A percentile compares a stretch with the other conserved stretches of the same genome.
Conservation (phyloP, 2,329 filamentous ascomycete species). For the Aspergillus sp. region DNA sequence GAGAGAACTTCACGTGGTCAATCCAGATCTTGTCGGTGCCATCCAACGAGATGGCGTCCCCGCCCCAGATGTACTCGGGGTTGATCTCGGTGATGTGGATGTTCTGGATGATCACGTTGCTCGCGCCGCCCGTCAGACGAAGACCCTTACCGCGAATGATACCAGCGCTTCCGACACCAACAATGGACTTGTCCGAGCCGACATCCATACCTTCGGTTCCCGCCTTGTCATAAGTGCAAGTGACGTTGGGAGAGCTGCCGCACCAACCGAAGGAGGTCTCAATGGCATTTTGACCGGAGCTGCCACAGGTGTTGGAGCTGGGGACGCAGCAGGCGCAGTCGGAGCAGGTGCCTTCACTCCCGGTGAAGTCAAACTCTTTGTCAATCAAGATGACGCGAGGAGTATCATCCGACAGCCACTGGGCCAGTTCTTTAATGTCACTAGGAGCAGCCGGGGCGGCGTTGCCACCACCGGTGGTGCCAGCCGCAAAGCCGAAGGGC, state of each 20-base stretch:
- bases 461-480: slow-evolving; percentile 58
- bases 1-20: slow-evolving; percentile 44
- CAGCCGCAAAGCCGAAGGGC: slow-evolving; percentile 47
- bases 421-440: slow-evolving; percentile 53
- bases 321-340: slow-evolving; percentile 30
- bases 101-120: slow-evolving; percentile 61
- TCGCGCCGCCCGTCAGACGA: slow-evolving; percentile 41
- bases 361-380: slow-evolving; percentile 40
- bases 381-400: slow-evolving; percentile 59
- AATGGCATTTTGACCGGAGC: slow-evolving; percentile 55
- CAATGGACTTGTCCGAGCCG: slow-evolving; percentile 55
- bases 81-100: slow-evolving; percentile 52
- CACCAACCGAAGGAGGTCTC: slow-evolving; percentile 52
- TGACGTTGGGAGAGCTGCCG: slow-evolving; percentile 50
- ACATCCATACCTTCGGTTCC: slow-evolving; percentile 50
- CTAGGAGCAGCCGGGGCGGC: slow-evolving; percentile 53
- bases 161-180: slow-evolving; percentile 52
- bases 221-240: slow-evolving; percentile 49
- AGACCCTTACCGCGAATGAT: slow-evolving; percentile 57
- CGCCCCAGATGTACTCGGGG: slow-evolving; percentile 58
- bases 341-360: slow-evolving; percentile 19
- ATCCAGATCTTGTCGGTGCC: slow-evolving; percentile 44
- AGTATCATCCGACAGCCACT: slow-evolving; percentile 54
- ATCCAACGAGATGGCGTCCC: slow-evolving; percentile 54
- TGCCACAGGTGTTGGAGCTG: slow-evolving; percentile 32